A percentile compares a stretch with the other conserved stretches of the same genome.
Evolutionary conservation across 176 grass and related monocot species (phyloP).

Genomic region (Rhynchospora tenuis): DNA sequence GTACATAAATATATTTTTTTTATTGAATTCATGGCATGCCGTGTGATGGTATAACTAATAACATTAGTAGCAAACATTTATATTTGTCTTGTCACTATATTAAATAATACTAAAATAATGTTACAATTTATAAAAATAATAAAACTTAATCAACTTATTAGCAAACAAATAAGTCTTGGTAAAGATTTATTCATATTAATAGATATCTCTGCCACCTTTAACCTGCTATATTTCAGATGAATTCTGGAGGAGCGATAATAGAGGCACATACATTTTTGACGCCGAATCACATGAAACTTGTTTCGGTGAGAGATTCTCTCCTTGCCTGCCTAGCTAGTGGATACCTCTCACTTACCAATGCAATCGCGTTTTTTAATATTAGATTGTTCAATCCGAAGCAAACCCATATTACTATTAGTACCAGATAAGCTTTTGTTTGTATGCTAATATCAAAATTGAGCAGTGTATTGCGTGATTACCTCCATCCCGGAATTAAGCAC

Average conservation of each 20-base stretch:
- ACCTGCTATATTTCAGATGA: neutral
- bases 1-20: too few species aligned
- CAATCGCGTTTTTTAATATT: conserved; percentile 7
- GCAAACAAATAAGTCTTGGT: too few species aligned
- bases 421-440: neutral
- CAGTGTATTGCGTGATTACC: neutral
- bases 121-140: too few species aligned
- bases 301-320: conserved; percentile 21
- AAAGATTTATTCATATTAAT: neutral
- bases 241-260: neutral
- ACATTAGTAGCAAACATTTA: too few species aligned
- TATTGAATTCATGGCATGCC: too few species aligned
- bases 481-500: neutral
- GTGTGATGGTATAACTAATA: too few species aligned
- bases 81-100: too few species aligned
- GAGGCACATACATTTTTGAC: neutral
- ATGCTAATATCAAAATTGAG: neutral
- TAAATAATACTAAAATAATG: too few species aligned
- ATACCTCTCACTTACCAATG: neutral
- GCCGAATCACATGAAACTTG: conserved; percentile 17
- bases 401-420: neutral
- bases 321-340: neutral
- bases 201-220: neutral
- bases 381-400: neutral
- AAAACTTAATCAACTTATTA: too few species aligned